These are phyloP conservation scores for Kewa caespitosa DNA, from an alignment of 179 eudicot genomes.

Conservation along the genomic window DNA sequence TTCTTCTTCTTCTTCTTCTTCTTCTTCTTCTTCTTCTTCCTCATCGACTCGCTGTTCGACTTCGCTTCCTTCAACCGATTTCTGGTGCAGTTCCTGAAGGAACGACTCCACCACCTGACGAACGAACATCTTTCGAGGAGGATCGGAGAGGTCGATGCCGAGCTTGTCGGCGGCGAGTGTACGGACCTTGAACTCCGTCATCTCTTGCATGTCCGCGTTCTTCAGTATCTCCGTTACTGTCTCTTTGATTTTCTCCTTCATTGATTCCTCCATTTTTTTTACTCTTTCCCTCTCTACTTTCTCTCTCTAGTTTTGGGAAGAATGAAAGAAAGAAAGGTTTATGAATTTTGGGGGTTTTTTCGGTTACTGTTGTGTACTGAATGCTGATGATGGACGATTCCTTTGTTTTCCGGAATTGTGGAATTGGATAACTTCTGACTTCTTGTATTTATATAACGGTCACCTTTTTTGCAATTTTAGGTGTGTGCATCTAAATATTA, in stretches of 20 bases:
- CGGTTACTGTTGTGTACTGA: not conserved
- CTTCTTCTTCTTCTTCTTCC: constrained; percentile 23
- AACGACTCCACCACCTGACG: constrained; percentile 62
- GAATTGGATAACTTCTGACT: too few relatives aligned
- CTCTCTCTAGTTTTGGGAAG: too few relatives aligned
- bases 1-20: constrained; percentile 23
- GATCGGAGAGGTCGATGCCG: constrained; percentile 60
- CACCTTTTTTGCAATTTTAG: too few relatives aligned
- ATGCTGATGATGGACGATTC: too few relatives aligned
- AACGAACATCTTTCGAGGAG: constrained; percentile 62
- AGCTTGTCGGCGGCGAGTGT: constrained; percentile 64
- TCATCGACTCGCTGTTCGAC: constrained; percentile 22
- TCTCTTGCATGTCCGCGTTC: constrained; percentile 63
- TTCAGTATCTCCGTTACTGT: constrained; percentile 60
- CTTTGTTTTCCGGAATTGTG: too few relatives aligned
- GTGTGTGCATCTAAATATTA: too few relatives aligned
- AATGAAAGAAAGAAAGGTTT: too few relatives aligned
- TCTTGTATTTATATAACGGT: too few relatives aligned
- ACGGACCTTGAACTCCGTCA: constrained; percentile 72
- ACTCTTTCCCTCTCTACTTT: not conserved
- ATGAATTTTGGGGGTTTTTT: not conserved
- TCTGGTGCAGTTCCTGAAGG: constrained; percentile 43
- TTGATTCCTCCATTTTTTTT: constrained; percentile 46
- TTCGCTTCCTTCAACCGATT: too few relatives aligned
- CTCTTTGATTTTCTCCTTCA: constrained; percentile 44